phyloP scores from a whole-genome alignment of 2,329 filamentous ascomycete species.

The Colletotrichum plurivorum region DNA sequence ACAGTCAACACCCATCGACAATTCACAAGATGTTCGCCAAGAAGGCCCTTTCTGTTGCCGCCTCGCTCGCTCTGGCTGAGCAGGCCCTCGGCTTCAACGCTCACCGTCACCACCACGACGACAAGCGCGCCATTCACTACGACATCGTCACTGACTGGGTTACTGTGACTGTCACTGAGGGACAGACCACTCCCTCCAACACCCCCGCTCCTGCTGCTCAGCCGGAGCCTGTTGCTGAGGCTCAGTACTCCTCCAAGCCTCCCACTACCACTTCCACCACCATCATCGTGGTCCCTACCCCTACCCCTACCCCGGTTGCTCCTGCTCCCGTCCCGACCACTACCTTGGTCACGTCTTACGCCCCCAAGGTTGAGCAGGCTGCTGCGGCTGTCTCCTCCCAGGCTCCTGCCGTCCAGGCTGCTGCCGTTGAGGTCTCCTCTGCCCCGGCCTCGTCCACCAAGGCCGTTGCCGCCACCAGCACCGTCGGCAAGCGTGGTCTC shows the following conservation, averaged over 20 bases:
- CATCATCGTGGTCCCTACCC: slow-evolving; percentile 30
- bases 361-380: slow-evolving; percentile 30
- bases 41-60: slow-evolving; percentile 55
- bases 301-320: slow-evolving; percentile 14
- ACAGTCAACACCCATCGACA: slow-evolving; percentile 35
- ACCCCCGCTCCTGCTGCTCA: slow-evolving; percentile 25
- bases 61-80: slow-evolving; percentile 59
- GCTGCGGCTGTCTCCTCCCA: slow-evolving; percentile 40
- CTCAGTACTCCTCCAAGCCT: slow-evolving; percentile 24
- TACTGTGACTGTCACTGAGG: slow-evolving; percentile 58
- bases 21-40: slow-evolving; percentile 59
- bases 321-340: slow-evolving; percentile 41
- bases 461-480: slow-evolving; percentile 36
- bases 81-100: slow-evolving; percentile 59
- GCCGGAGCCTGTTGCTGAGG: slow-evolving; percentile 18
- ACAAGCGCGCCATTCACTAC: slow-evolving; percentile 52
- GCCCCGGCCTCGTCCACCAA: slow-evolving; percentile 39
- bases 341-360: slow-evolving; percentile 35
- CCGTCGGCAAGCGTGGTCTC: slow-evolving; percentile 73
- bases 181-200: slow-evolving; percentile 41
- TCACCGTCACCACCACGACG: slow-evolving; percentile 57
- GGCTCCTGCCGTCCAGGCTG: slow-evolving; percentile 36
- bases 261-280: slow-evolving; percentile 34
- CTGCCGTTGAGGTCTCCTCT: slow-evolving; percentile 33
- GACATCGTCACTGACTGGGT: slow-evolving; percentile 55